phyloP scores from a whole-genome alignment of 305 asterid genomes.

The Fraxinus platypoda region DNA sequence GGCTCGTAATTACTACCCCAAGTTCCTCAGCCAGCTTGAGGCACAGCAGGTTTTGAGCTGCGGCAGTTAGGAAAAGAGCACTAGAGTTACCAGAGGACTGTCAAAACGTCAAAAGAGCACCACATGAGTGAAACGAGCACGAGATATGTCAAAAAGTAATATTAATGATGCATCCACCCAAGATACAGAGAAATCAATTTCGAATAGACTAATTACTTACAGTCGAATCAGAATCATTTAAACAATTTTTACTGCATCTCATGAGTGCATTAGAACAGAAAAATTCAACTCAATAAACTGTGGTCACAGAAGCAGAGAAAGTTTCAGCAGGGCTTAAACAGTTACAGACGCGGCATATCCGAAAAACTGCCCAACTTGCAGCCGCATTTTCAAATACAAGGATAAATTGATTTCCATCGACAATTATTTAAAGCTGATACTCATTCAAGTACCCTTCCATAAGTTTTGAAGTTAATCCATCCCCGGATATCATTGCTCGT shows the following conservation, averaged over 20 bases:
- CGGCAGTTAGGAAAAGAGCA: constrained; percentile 98
- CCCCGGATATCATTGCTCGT: not conserved
- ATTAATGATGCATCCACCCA: constrained; percentile 1
- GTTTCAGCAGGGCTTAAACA: not conserved
- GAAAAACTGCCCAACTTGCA: constrained; percentile 7
- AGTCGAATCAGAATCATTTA: not conserved
- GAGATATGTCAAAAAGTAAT: constrained; percentile 6
- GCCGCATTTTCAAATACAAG: not conserved
- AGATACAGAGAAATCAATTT: not conserved
- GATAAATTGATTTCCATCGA: not conserved
- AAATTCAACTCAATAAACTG: not conserved
- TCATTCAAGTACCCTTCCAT: not conserved
- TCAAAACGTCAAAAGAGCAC: constrained; percentile 39
- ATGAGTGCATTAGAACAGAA: not conserved
- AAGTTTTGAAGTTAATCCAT: not conserved
- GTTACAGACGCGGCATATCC: not conserved
- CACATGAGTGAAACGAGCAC: constrained; percentile 31
- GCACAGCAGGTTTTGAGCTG: constrained; percentile 95
- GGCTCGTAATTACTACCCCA: constrained; percentile 77
- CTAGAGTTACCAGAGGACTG: constrained; percentile 98
- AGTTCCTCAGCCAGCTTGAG: constrained; percentile 94
- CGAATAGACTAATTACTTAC: not conserved
- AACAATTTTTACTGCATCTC: not conserved
- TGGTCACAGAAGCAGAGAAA: not conserved
- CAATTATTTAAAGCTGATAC: not conserved